Evolutionary conservation across 2,329 filamentous ascomycete genomes (phyloP).

Genomic region (Xylariaceae sp.): DNA sequence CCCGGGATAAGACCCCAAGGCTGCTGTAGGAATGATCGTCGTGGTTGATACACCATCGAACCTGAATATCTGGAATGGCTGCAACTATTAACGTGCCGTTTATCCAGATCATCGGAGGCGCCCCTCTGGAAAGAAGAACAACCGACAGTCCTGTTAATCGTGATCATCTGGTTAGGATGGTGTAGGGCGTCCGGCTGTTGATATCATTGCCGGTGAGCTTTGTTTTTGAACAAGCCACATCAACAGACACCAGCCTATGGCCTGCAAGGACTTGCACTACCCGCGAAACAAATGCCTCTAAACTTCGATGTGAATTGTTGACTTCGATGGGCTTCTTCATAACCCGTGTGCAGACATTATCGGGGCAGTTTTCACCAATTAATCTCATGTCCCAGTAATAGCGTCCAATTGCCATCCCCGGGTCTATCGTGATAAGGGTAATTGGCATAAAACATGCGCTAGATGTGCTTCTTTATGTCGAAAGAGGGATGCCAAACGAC

Average conservation of each 20-base stretch:
- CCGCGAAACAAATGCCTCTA: neutral
- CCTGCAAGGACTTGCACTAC: neutral
- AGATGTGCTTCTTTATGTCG: conserved; percentile 1
- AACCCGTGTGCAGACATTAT: neutral
- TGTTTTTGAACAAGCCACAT: neutral
- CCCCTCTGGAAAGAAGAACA: neutral
- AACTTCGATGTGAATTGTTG: neutral
- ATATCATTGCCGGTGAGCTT: neutral
- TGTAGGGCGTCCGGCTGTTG: neutral
- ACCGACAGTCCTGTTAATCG: neutral
- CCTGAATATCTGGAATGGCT: conserved; percentile 8
- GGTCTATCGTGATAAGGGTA: neutral
- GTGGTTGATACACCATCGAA: conserved; percentile 3
- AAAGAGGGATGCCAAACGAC: conserved; percentile 19
- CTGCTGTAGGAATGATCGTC: conserved; percentile 1
- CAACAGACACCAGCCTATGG: neutral
- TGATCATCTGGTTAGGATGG: neutral
- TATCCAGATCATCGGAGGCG: conserved; percentile 11
- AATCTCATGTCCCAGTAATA: neutral
- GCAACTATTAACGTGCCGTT: conserved; percentile 14
- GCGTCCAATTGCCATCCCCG: neutral
- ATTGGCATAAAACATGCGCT: neutral
- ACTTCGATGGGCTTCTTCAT: neutral
- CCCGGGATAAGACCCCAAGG: neutral
- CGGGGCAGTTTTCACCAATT: neutral